These are phyloP conservation scores for Fonsecaea pugnacius DNA, from an alignment of 2,329 filamentous ascomycete genomes.

Conservation along the genomic window DNA sequence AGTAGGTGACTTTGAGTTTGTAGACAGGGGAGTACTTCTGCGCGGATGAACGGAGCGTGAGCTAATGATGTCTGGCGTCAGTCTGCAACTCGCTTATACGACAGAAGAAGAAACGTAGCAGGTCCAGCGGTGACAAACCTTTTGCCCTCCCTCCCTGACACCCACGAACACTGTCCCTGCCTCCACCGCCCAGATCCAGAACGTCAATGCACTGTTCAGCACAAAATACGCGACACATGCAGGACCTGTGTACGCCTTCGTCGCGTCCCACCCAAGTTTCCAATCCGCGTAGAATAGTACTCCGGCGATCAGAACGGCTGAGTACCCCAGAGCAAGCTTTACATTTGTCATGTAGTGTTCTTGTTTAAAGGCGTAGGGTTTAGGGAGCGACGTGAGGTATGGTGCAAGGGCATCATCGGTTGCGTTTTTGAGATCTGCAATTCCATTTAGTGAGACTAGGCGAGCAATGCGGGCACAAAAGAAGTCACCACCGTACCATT, in stretches of 20 bases:
- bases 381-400: conserved; percentile 84
- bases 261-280: conserved; percentile 83
- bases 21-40: conserved; percentile 85
- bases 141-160: conserved; percentile 68
- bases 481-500: conserved; percentile 45
- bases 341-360: conserved; percentile 80
- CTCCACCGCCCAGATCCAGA: conserved; percentile 85
- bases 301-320: conserved; percentile 76
- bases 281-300: conserved; percentile 91
- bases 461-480: not conserved
- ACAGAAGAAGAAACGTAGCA: not conserved
- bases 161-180: conserved; percentile 81
- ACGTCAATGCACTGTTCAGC: conserved; percentile 76
- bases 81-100: not conserved
- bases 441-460: conserved; percentile 8
- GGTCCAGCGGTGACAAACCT: conserved; percentile 47
- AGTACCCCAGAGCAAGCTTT: conserved; percentile 80
- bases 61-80: conserved; percentile 50
- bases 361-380: conserved; percentile 68
- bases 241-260: conserved; percentile 76
- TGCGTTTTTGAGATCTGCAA: conserved; percentile 88
- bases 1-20: conserved; percentile 66
- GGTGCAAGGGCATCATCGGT: conserved; percentile 92
- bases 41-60: conserved; percentile 72
- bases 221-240: conserved; percentile 80